These are phyloP conservation scores for Phyllosticta citrichinensis DNA, from an alignment of 2,329 filamentous ascomycete species.

Conservation along the genomic window DNA sequence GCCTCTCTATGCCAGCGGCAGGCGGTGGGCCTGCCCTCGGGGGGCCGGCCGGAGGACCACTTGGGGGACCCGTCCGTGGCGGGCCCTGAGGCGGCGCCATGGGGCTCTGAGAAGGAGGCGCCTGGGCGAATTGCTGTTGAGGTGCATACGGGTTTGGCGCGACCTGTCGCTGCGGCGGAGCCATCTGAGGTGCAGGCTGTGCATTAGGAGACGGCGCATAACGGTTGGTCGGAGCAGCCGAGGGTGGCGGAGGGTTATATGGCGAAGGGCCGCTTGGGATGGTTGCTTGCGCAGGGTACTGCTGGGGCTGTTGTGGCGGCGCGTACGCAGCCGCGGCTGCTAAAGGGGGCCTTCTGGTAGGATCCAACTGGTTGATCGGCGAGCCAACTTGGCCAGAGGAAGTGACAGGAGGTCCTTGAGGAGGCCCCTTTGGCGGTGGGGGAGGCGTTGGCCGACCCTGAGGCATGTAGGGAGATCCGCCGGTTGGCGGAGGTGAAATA, in stretches of 20 bases:
- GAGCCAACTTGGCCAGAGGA: conserved; percentile 54
- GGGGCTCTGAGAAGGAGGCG: conserved; percentile 24
- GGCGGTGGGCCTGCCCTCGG: conserved; percentile 28
- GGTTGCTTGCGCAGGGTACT: conserved; percentile 44
- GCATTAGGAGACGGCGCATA: conserved; percentile 57
- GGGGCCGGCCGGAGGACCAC: conserved; percentile 28
- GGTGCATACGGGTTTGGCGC: conserved; percentile 36
- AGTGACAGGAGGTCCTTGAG: conserved; percentile 50
- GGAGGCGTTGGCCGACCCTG: conserved; percentile 58
- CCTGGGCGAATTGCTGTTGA: conserved; percentile 10
- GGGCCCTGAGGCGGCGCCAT: conserved; percentile 34
- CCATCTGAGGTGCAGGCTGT: conserved; percentile 37
- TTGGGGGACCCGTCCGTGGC: conserved; percentile 31
- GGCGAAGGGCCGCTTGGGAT: conserved; percentile 71
- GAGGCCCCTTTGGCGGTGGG: conserved; percentile 68
- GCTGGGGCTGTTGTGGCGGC: conserved; percentile 37
- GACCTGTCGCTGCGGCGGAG: conserved; percentile 32
- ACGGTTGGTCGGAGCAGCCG: conserved; percentile 59
- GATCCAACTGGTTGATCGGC: conserved; percentile 31
- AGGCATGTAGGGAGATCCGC: conserved; percentile 45
- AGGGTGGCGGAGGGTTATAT: conserved; percentile 74
- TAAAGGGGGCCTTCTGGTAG: conserved; percentile 36
- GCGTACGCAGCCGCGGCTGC: conserved; percentile 54
- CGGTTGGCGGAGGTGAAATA: conserved; percentile 44
- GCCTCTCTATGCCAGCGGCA: conserved; percentile 22